phyloP scores from a whole-genome alignment of 2,329 filamentous ascomycete genomes.

The Kalaharituber pfeilii region DNA sequence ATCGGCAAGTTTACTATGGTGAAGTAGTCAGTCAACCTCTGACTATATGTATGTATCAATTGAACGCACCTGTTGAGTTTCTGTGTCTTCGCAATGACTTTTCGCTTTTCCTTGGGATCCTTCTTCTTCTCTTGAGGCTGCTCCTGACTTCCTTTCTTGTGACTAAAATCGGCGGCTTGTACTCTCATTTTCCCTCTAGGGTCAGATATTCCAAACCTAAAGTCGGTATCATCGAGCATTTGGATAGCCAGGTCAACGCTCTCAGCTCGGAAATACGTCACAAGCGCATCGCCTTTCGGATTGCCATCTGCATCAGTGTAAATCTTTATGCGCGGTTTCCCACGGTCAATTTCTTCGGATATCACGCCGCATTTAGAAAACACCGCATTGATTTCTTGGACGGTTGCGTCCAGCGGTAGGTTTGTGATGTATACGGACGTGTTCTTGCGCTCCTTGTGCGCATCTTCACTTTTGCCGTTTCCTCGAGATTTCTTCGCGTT shows the following conservation, averaged over 20 bases:
- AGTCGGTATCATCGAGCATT: conserved; percentile 65
- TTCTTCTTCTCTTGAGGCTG: conserved; percentile 26
- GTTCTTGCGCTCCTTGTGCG: conserved; percentile 39
- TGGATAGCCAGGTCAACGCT: conserved; percentile 75
- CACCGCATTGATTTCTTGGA: conserved; percentile 62
- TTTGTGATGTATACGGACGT: conserved; percentile 86
- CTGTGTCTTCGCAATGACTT: conserved; percentile 80
- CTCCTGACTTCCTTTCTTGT: conserved; percentile 40
- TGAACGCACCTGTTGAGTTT: conserved; percentile 45
- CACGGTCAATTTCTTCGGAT: conserved; percentile 81
- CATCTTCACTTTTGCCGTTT: conserved; percentile 23
- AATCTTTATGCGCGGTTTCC: conserved; percentile 77
- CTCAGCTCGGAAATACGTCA: conserved; percentile 90
- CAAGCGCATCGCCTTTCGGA: conserved; percentile 83
- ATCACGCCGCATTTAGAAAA: conserved; percentile 88
- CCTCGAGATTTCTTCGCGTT: conserved; percentile 25
- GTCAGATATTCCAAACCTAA: conserved; percentile 42
- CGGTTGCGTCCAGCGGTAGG: conserved; percentile 59
- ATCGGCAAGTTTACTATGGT: conserved; percentile 64
- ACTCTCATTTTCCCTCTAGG: conserved; percentile 53
- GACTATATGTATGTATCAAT: not conserved
- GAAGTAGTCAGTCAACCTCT: conserved; percentile 6
- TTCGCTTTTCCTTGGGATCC: conserved; percentile 52
- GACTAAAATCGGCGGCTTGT: conserved; percentile 69
- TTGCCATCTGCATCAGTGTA: conserved; percentile 65